Evolutionary conservation across 2,329 filamentous ascomycete genomes (phyloP).

Genomic region (Graphilbum fragrans): DNA sequence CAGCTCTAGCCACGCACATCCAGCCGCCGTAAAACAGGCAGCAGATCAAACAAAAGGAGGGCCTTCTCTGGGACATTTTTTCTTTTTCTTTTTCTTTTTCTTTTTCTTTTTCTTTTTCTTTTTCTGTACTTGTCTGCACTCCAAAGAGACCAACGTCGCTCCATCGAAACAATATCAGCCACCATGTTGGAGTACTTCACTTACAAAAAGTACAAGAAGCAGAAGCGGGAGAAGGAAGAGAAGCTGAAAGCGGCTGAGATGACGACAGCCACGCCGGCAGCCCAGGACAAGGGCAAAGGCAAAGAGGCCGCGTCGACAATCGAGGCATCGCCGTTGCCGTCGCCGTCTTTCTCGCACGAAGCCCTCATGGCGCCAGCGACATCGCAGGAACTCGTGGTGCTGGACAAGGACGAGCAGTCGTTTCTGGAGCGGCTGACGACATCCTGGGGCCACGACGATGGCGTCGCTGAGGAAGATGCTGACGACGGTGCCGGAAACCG

Average conservation of each 20-base stretch:
- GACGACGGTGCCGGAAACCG: constrained; percentile 29
- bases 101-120: too few relatives aligned
- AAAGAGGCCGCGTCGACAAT: constrained; percentile 9
- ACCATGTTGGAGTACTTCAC: constrained; percentile 51
- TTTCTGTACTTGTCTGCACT: too few relatives aligned
- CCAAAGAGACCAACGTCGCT: too few relatives aligned
- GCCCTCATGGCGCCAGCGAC: neutral
- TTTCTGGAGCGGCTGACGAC: constrained; percentile 43
- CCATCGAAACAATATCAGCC: constrained; percentile 8
- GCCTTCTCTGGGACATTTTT: too few relatives aligned
- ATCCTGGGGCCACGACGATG: constrained; percentile 7
- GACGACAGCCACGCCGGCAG: too few relatives aligned
- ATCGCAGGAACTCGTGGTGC: constrained; percentile 18
- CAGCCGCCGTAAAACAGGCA: too few relatives aligned
- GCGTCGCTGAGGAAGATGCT: constrained; percentile 17
- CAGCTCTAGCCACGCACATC: too few relatives aligned
- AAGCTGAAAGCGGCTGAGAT: constrained; percentile 14
- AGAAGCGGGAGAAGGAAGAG: constrained; percentile 35
- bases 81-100: too few relatives aligned
- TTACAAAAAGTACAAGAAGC: constrained; percentile 51
- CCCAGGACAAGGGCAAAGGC: constrained; percentile 17
- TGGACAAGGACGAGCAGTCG: constrained; percentile 43
- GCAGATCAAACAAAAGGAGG: too few relatives aligned
- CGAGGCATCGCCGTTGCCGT: neutral
- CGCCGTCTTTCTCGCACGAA: neutral